Percentiles rank a stretch among this genome's conserved stretches.
Conservation (phyloP, 176 grass and related monocot genomes). For the Juncus effusus region DNA sequence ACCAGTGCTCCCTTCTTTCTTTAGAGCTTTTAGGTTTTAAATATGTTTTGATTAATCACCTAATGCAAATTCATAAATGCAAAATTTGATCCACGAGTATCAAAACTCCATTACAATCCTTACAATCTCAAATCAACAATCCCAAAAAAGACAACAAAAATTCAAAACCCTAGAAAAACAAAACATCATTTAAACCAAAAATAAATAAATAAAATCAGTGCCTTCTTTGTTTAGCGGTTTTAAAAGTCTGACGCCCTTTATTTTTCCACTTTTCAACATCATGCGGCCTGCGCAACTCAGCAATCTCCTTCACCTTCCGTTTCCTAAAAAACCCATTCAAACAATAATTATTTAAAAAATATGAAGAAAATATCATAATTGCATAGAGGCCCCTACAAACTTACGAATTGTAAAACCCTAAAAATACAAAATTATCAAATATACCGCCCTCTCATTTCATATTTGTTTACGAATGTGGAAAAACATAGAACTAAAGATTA, state of each 20-base stretch:
- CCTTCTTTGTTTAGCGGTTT: conserved; percentile 68
- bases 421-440: not conserved
- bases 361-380: not conserved
- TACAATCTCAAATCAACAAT: no score
- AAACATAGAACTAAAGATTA: no score
- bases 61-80: no score
- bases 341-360: not conserved
- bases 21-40: no score
- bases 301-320: conserved; percentile 74
- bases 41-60: no score
- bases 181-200: no score
- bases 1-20: no score
- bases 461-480: not conserved
- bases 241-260: conserved; percentile 57
- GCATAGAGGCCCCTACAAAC: conserved; percentile 4
- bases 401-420: not conserved
- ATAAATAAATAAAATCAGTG: no score
- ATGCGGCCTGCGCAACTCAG: conserved; percentile 39
- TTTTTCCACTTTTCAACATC: conserved; percentile 79
- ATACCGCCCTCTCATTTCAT: not conserved
- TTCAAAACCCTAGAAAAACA: no score
- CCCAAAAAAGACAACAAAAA: no score
- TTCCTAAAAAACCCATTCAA: conserved; percentile 30
- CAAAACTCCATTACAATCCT: no score
- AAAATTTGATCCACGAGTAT: no score